Percentiles rank a stretch among this genome's conserved stretches.
Conservation (phyloP, 1,284 basidiomycete species). For the Earliella scabrosa region DNA sequence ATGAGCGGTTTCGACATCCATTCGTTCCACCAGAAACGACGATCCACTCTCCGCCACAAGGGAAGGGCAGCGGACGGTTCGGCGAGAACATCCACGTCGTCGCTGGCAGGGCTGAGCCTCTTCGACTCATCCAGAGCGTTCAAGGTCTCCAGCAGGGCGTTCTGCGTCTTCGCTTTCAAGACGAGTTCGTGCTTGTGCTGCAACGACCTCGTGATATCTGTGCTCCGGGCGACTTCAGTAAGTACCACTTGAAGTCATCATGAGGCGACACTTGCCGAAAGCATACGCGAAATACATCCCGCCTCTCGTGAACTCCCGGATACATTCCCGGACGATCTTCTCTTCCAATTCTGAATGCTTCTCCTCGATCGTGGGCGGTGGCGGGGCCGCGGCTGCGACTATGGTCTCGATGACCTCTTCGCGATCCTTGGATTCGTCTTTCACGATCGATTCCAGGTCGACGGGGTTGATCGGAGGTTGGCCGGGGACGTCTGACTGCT, state of each 20-base stretch:
- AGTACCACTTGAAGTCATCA: too few relatives aligned
- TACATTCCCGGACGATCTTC: constrained; percentile 76
- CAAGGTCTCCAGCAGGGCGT: constrained; percentile 60
- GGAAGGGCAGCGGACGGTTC: constrained; percentile 78
- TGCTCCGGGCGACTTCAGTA: too few relatives aligned
- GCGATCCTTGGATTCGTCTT: constrained; percentile 50
- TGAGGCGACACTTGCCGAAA: constrained; percentile 56
- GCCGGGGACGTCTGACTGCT: constrained; percentile 26
- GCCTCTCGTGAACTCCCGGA: constrained; percentile 73
- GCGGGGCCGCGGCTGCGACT: constrained; percentile 58
- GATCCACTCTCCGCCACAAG: constrained; percentile 83
- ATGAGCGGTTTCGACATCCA: constrained; percentile 76
- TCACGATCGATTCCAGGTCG: constrained; percentile 56
- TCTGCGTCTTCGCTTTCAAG: constrained; percentile 55
- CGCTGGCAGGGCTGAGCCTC: constrained; percentile 35
- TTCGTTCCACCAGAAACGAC: constrained; percentile 92
- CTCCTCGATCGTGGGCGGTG: constrained; percentile 64
- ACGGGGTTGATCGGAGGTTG: constrained; percentile 36
- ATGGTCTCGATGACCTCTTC: constrained; percentile 57
- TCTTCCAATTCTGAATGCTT: constrained; percentile 72
- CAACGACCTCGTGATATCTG: constrained; percentile 79
- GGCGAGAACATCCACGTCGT: constrained; percentile 55
- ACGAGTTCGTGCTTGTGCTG: constrained; percentile 78
- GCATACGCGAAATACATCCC: constrained; percentile 84
- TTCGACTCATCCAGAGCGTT: constrained; percentile 43